Evolutionary conservation across 129 eudicot species (phyloP).

Genomic region (Tagetes patula): DNA sequence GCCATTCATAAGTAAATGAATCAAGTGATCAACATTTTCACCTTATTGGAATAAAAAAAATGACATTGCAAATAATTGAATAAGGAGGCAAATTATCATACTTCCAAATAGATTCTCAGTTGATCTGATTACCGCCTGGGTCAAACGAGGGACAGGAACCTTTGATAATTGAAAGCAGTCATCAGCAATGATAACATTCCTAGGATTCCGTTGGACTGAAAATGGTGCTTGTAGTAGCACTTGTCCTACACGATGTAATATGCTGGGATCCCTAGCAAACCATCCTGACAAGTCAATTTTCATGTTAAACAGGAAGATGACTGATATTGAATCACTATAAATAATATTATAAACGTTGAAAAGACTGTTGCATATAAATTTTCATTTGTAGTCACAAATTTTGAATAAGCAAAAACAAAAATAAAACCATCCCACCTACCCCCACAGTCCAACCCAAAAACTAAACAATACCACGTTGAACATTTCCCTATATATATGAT

Average conservation of each 20-base stretch:
- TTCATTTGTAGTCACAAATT: too few relatives aligned
- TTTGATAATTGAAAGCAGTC: slow-evolving; percentile 70
- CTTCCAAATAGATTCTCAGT: slow-evolving; percentile 84
- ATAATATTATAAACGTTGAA: not conserved
- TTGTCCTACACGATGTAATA: slow-evolving; percentile 82
- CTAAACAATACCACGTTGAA: too few relatives aligned
- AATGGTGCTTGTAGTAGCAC: slow-evolving; percentile 78
- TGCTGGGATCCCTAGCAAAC: slow-evolving; percentile 79
- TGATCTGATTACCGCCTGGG: slow-evolving; percentile 63
- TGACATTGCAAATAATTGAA: not conserved
- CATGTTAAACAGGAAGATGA: slow-evolving; percentile 3
- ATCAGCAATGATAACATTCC: slow-evolving; percentile 72
- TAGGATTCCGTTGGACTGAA: slow-evolving; percentile 72
- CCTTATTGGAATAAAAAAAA: not conserved
- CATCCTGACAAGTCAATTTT: slow-evolving; percentile 53
- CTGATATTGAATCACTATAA: not conserved
- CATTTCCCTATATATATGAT: too few relatives aligned
- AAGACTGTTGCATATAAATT: not conserved
- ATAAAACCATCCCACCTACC: too few relatives aligned
- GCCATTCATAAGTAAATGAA: not conserved
- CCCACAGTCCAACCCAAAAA: too few relatives aligned
- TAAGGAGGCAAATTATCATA: slow-evolving; percentile 36
- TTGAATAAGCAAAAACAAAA: too few relatives aligned
- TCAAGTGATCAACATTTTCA: not conserved
- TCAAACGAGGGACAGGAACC: slow-evolving; percentile 49